A percentile compares a stretch with the other conserved stretches of the same genome.
Evolutionary conservation across 2,329 filamentous ascomycete species (phyloP).

Genomic region (Diatrype stigma): DNA sequence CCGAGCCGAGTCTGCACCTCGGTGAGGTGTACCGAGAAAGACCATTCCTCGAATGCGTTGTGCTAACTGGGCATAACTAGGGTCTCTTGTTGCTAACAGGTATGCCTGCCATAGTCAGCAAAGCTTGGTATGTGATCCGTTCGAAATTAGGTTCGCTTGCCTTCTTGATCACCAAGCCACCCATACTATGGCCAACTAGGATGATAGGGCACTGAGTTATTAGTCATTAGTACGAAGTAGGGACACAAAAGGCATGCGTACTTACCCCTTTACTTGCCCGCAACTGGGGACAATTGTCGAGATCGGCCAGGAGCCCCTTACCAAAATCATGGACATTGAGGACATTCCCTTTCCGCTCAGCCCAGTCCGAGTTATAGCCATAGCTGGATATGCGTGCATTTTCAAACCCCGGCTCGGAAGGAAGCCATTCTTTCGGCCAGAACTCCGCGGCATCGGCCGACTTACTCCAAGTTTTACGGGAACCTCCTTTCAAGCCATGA

Average conservation of each 20-base stretch:
- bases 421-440: conserved; percentile 15
- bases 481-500: conserved; percentile 12
- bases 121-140: too few relatives aligned
- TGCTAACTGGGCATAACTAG: conserved; percentile 14
- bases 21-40: conserved; percentile 28
- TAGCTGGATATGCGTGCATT: conserved; percentile 11
- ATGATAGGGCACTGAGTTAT: conserved; percentile 14
- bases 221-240: too few relatives aligned
- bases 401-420: conserved; percentile 10
- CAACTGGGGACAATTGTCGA: conserved; percentile 15
- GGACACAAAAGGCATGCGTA: too few relatives aligned
- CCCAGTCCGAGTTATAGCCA: conserved; percentile 14
- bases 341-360: conserved; percentile 3
- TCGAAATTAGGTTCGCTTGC: not conserved
- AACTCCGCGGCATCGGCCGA: conserved; percentile 4
- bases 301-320: conserved; percentile 13
- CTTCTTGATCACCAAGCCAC: conserved; percentile 18
- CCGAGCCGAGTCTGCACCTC: conserved; percentile 17
- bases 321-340: conserved; percentile 18
- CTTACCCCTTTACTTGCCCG: conserved; percentile 10
- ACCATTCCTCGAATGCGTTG: conserved; percentile 22
- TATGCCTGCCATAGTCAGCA: conserved; percentile 10
- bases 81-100: conserved; percentile 13
- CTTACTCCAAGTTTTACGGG: conserved; percentile 13
- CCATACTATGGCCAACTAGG: conserved; percentile 20